Percentiles rank a stretch among this genome's conserved stretches.
Evolutionary conservation across 257 asterid genomes (phyloP).

Genomic region (Solanum sejunctum): DNA sequence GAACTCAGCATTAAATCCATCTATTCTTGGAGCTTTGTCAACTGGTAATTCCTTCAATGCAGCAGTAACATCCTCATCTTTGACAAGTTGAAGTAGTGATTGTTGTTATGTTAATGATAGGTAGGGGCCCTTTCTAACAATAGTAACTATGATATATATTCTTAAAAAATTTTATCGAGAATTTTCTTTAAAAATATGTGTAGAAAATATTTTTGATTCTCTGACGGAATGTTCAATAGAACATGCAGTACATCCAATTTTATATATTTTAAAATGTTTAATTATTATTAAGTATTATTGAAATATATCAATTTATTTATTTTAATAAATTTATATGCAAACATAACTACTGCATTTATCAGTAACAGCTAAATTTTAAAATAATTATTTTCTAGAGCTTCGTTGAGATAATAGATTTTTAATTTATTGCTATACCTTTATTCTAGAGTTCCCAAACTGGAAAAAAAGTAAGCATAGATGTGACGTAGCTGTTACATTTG

Average conservation of each 20-base stretch:
- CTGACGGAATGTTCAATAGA: too few relatives aligned
- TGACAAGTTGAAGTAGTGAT: background rate
- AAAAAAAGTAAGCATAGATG: background rate
- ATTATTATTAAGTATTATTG: background rate
- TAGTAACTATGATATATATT: background rate
- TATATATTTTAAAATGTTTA: background rate
- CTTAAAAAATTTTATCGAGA: background rate
- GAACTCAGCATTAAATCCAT: background rate
- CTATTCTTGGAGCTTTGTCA: background rate
- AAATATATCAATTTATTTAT: too few relatives aligned
- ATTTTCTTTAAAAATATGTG: background rate
- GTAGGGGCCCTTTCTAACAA: background rate
- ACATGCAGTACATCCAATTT: too few relatives aligned
- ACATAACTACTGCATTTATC: too few relatives aligned
- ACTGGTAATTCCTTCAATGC: background rate
- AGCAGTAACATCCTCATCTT: background rate
- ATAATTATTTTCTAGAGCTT: too few relatives aligned
- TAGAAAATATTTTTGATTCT: background rate
- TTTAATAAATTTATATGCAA: too few relatives aligned
- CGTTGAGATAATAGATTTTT: background rate
- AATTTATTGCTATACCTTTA: too few relatives aligned
- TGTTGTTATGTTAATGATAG: background rate
- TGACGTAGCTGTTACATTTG: background rate
- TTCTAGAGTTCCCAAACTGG: background rate
- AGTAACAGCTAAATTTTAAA: too few relatives aligned